Percentiles rank a stretch among this genome's conserved stretches.
These are phyloP conservation scores for Jatropha multifida DNA, from an alignment of 441 rosid species.

Conservation along the genomic window DNA sequence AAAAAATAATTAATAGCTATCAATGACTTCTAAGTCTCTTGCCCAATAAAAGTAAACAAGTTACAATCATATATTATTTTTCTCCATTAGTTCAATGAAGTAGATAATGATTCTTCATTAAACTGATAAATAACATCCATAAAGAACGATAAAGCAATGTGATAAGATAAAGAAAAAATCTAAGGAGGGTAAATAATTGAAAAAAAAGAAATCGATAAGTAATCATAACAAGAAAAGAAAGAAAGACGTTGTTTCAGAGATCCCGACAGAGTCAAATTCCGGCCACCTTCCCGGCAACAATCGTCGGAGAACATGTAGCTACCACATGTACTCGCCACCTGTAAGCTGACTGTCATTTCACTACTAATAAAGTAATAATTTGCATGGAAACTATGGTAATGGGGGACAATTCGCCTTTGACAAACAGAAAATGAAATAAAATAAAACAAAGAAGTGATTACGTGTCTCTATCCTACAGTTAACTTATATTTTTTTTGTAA, in stretches of 20 bases:
- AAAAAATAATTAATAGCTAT: background rate
- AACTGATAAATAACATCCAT: background rate
- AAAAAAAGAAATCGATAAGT: background rate
- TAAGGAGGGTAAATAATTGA: background rate
- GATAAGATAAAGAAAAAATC: background rate
- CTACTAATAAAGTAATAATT: conserved; percentile 27
- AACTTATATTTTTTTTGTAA: background rate
- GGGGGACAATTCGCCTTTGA: conserved; percentile 24
- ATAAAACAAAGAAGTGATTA: background rate
- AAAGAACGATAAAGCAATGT: too few relatives aligned
- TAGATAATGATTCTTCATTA: background rate
- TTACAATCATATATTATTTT: background rate
- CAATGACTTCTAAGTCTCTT: background rate
- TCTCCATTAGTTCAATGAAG: background rate
- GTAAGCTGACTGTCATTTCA: conserved; percentile 33
- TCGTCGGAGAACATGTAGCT: conserved; percentile 17
- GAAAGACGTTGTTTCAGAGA: conserved; percentile 19
- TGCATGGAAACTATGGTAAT: conserved; percentile 38
- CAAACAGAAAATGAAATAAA: background rate
- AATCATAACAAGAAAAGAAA: background rate
- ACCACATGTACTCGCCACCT: conserved; percentile 43
- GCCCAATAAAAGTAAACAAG: conserved; percentile 8
- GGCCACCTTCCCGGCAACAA: conserved; percentile 25
- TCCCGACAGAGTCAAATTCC: conserved; percentile 35
- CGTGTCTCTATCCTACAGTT: conserved; percentile 25